Conservation (phyloP, 2,329 filamentous ascomycete genomes). For the Penicillium sp. region DNA sequence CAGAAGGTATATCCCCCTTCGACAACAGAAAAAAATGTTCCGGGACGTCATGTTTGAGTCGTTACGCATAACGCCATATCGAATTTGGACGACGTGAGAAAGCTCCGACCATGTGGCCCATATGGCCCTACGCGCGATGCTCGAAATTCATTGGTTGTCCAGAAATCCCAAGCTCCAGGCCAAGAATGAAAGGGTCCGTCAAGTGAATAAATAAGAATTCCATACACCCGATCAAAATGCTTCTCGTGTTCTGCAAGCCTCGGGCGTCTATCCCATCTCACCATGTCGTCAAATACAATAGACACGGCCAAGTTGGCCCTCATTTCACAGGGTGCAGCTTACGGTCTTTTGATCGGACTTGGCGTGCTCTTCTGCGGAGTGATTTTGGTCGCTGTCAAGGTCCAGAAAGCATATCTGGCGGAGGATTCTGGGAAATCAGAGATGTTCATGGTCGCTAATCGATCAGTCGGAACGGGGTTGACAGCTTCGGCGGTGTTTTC, state of each 20-base stretch:
- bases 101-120: not conserved
- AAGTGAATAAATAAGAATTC: constrained; percentile 3
- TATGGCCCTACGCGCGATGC: not conserved
- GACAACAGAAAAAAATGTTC: not conserved
- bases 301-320: constrained; percentile 27
- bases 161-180: not conserved
- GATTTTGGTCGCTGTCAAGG: constrained; percentile 51
- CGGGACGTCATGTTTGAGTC: not conserved
- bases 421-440: constrained; percentile 46
- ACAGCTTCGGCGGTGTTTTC: constrained; percentile 45
- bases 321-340: constrained; percentile 38
- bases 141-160: constrained; percentile 2
- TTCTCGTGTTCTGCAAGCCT: not conserved
- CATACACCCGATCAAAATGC: not conserved
- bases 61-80: constrained; percentile 2
- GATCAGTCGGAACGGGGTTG: constrained; percentile 41
- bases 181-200: not conserved
- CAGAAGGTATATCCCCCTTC: not conserved
- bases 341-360: constrained; percentile 56
- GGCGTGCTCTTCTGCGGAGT: constrained; percentile 53
- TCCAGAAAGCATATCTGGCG: constrained; percentile 44
- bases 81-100: constrained; percentile 2
- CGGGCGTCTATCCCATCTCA: not conserved
- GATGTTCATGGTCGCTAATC: constrained; percentile 47
- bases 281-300: constrained; percentile 23